Base-by-base conservation (phyloP, 495 filamentous ascomycete species). In the Cryomyces minteri region DNA sequence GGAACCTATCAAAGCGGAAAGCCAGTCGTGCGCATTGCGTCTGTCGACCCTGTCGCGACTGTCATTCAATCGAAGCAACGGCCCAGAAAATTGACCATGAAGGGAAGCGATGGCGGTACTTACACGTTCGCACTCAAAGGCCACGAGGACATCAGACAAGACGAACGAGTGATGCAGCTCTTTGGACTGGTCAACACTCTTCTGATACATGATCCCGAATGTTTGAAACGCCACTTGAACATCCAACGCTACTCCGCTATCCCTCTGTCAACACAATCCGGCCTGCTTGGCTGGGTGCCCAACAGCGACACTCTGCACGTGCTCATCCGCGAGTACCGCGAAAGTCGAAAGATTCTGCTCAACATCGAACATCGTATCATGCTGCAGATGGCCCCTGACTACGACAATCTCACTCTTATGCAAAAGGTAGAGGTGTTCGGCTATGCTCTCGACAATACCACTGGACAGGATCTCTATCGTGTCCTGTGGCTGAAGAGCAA, bases 301-400 rank as follows among this genome's bases (percentile, higher is more conserved):
- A 94, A 99, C 65, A 92, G 83, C 58, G 90, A 99, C 58, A 99
- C 90, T 0, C 62, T 99, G 37, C 90, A 99, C 56, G 82, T 93
- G 14, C 70, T 99, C 14, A 96, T 99, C 55, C 77, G 92, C 45
- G 90, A 99, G 59, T 99, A 99, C 58, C 77, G 90, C 43, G 92
- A 99, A 58, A 90, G 83, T 45, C 78, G 90, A 31, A 92, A 93
- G 55, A 99, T 99, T 49, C 68, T 99, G 28, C 77, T 99, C 40
- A 99, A 99, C 53, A 99, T 99, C 49, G 90, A 99, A 62, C 90
- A 99, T 55, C 81, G 90, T 28, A 96, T 99, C 55, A 99, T 99
- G 90, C 68, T 99, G 32, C 90, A 99, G 59, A 99, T 99, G 90
- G 90, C 90, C 9, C 92, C 90, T 2, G 90, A 99, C 60, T 96